Base-by-base conservation (phyloP, 495 filamentous ascomycete species). In the Cudoniella acicularis region DNA sequence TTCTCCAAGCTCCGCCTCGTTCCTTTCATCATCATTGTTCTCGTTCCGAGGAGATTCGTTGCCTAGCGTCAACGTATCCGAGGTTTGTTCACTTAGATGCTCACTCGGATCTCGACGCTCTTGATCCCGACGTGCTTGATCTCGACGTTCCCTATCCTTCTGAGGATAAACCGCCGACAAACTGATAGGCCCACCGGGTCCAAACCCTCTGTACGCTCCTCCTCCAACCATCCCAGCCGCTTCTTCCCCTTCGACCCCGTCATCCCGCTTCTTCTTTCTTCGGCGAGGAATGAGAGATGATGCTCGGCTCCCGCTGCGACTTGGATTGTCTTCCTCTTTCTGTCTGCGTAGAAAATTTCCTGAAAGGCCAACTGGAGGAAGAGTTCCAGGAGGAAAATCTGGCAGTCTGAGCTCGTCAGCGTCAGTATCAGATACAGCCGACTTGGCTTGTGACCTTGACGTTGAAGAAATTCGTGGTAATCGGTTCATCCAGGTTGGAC, bases 401-500 rank as follows among this genome's bases (percentile, higher is more conserved):
- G 82, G 80, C 52, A 80, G 63, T 65, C 85, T 89, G 58, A 75
- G 49, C 26, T 81, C 79, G 6, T 82, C 79, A 13, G 54, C 69
- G 26, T 79, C 76, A 0, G 75, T 79, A 43, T 80, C 78, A 0
- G 79, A 82, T 4, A 9, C 47, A 67, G 75, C 73, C n/a, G 83
- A 84, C 67, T 87, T 82, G 0, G 91, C 91, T 83, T 95, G 90
- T 11, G 90, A 96, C 69, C 89, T 89, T 42, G 92, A 90, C 48
- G 85, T 78, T 0, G 95, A 96, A 36, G 86, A 83, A 41, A 99
- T 93, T 47, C 94, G 85, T 24, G 95, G 95, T 24, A 99, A 77
- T 50, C 95, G 84, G 60, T 92, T 90, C 87, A 98, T 92, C 95
- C 95, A 99, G 18, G 81, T 84, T 1, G 91, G 91, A 4, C 90